Evolutionary conservation across 352 stramenopile genomes (phyloP).

Genomic region (Globisporangium nodosum): DNA sequence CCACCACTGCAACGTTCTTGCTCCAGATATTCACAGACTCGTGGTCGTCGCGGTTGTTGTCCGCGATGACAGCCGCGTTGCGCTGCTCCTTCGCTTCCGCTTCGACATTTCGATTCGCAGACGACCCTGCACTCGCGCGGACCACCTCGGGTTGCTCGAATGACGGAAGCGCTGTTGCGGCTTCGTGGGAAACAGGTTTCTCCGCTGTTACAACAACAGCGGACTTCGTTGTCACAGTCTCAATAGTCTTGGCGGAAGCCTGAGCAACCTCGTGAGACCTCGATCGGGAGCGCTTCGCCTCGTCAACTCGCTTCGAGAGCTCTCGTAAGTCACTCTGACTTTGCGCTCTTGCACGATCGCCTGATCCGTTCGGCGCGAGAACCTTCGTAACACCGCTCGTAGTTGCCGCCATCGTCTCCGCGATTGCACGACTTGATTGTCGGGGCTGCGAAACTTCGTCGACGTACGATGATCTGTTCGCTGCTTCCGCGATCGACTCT

Average conservation of each 20-base stretch:
- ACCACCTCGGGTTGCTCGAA: neutral
- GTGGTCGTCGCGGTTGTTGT: conserved; percentile 4
- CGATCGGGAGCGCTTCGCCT: too few species aligned
- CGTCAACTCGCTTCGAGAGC: too few species aligned
- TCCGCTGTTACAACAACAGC: neutral
- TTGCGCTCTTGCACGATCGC: too few species aligned
- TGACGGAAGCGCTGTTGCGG: neutral
- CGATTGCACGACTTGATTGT: too few species aligned
- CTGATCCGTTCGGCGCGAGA: too few species aligned
- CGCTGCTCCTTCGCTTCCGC: neutral
- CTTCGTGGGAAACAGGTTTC: neutral
- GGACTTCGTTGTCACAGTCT: neutral
- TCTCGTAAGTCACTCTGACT: too few species aligned
- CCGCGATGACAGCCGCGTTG: neutral
- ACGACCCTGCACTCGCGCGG: neutral
- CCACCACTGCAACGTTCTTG: conserved; percentile 4
- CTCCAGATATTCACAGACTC: conserved; percentile 12
- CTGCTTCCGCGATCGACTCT: neutral
- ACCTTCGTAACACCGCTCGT: too few species aligned
- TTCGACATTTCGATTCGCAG: neutral
- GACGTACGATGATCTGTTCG: neutral
- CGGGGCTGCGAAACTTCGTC: neutral
- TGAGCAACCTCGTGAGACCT: too few species aligned
- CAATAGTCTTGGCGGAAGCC: too few species aligned
- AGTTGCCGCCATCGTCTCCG: too few species aligned